A percentile compares a stretch with the other conserved stretches of the same genome.
These are phyloP conservation scores for Inga oerstediana DNA, from an alignment of 306 rosid species.

Conservation along the genomic window DNA sequence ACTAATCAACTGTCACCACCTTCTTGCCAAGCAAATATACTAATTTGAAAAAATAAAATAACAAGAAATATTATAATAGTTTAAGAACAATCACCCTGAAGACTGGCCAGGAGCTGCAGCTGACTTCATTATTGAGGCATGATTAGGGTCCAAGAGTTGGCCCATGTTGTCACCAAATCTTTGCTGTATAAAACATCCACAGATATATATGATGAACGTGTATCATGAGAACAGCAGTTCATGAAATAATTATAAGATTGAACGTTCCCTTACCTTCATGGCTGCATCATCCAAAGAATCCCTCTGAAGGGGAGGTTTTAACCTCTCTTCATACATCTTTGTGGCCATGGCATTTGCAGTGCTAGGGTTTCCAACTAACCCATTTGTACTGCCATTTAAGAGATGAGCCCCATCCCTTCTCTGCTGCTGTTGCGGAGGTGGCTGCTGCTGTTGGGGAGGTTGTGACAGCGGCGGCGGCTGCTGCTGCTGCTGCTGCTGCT, in stretches of 20 bases:
- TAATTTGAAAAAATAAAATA: constrained; percentile 10
- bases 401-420: constrained; percentile 93
- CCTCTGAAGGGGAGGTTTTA: constrained; percentile 89
- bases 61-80: neutral
- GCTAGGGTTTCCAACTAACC: constrained; percentile 83
- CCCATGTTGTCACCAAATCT: constrained; percentile 66
- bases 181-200: constrained; percentile 59
- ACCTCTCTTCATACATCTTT: constrained; percentile 91
- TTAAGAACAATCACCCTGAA: constrained; percentile 68
- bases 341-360: constrained; percentile 94
- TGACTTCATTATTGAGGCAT: constrained; percentile 83
- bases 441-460: constrained; percentile 50
- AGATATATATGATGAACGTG: constrained; percentile 23
- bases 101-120: constrained; percentile 89
- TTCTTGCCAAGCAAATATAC: constrained; percentile 11
- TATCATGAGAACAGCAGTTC: constrained; percentile 19
- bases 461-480: constrained; percentile 50
- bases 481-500: constrained; percentile 85
- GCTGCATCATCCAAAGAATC: constrained; percentile 92
- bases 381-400: constrained; percentile 80
- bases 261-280: constrained; percentile 62
- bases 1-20: constrained; percentile 21
- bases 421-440: constrained; percentile 62
- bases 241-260: constrained; percentile 29
- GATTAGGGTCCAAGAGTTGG: constrained; percentile 84